Evolutionary conservation across 2,329 filamentous ascomycete genomes (phyloP).

Genomic region (Clonostachys rhizophaga): DNA sequence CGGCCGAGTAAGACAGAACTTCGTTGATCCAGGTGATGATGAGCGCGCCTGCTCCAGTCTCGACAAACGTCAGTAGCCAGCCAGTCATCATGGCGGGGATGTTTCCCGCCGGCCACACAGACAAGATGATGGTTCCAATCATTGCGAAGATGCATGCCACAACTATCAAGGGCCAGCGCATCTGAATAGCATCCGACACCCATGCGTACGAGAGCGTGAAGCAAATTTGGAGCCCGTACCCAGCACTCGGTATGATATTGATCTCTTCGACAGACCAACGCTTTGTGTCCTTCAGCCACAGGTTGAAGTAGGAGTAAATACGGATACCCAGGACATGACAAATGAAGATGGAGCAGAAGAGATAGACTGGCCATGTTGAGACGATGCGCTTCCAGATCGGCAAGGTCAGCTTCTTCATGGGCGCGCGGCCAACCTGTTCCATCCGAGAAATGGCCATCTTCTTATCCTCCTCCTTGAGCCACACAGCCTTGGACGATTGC

Average conservation of each 20-base stretch:
- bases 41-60: conserved; percentile 24
- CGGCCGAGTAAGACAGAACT: conserved; percentile 35
- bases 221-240: conserved; percentile 28
- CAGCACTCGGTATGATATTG: conserved; percentile 42
- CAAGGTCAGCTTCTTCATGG: conserved; percentile 20
- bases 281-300: conserved; percentile 21
- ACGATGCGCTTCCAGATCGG: conserved; percentile 17
- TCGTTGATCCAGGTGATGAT: conserved; percentile 43
- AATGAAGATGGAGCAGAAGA: conserved; percentile 25
- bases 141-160: conserved; percentile 35
- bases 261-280: conserved; percentile 32
- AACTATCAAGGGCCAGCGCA: conserved; percentile 47
- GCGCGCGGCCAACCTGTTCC: conserved; percentile 18
- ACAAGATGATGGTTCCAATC: conserved; percentile 24
- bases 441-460: conserved; percentile 19
- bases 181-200: conserved; percentile 47
- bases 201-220: conserved; percentile 51
- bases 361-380: conserved; percentile 18
- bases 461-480: conserved; percentile 16
- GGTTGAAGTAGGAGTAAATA: conserved; percentile 25
- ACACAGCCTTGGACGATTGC: conserved; percentile 14
- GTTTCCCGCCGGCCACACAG: conserved; percentile 24
- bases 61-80: conserved; percentile 26
- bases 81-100: conserved; percentile 24
- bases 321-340: conserved; percentile 24